Evolutionary conservation across 148 eudicot species (phyloP), one percentile per base, ranked within the genome.

Genomic region (Chenopodium formosanum): DNA sequence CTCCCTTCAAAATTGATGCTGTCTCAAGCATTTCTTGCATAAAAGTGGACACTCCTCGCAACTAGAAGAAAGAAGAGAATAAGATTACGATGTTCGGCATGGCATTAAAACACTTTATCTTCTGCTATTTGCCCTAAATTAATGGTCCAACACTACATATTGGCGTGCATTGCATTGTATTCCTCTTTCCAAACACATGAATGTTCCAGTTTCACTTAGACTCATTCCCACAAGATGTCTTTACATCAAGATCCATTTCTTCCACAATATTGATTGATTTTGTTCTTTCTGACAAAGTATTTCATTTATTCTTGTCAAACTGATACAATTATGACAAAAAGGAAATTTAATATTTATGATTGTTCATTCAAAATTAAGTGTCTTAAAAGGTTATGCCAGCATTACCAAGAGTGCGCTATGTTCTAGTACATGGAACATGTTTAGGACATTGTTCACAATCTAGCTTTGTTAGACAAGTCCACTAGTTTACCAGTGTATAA

Each of bases 1-100:
- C 98, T 77, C 99, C 99, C 86, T 91, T 96, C 88, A 96, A 90
- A 82, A 96, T 96, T 79, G 99, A 91, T 50, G 99, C 98, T 78
- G 99, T 96, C 91, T 96, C 99, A 2, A 96, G 97, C 99, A 96
- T 96, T 91, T 96, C 99, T 94, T 96, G 99, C 99, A 96, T 96
- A 82, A 96, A 96, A 25, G 99, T 96, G 64, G 99, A 96, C 79
- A 96, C 98, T 83, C 99, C 99, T 78, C 97, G 95, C 85, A 96
- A 83, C 99, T 96, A 82, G 77, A 82, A 47, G 14, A 73, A 73
- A 29, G 58, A 81, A 53, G 63, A 71, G 68, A 75, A 63, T 32
- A 48, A 65, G 58, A 81, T 63, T 68, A 82, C 52, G 79, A 11
- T 32, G 23, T 13, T 23, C 25, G 74, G n/a, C 44, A 37, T 14